Base-by-base conservation (phyloP, 208 protist genomes). In the Crithidia expoeki region DNA sequence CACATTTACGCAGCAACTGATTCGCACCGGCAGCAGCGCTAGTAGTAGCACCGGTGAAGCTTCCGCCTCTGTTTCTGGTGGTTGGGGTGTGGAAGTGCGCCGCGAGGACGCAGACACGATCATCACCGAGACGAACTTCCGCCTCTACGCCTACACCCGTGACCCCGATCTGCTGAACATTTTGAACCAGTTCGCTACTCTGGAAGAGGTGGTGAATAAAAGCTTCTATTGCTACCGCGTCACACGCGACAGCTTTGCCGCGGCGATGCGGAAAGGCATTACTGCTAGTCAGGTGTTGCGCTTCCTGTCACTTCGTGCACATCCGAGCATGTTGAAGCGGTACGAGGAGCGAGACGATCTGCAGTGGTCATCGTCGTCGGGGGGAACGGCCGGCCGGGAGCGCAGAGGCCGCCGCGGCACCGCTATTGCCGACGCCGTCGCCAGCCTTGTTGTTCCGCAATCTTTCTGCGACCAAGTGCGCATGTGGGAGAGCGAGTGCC, bases 81-180 rank as follows among this genome's bases (percentile, higher is more conserved):
- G 30, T 0, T 27, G 21, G 16, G 50, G 64, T 14, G 66, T 47
- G 11, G 60, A 56, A 16, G 55, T 94, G 30, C 88, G 90, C 11
- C 79, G 85, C 19, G 93, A 97, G 74, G 93, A 97, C 59, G 79
- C 81, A 17, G 93, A 97, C 73, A 94, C 88, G n/a, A 94, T 97
- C 67, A 90, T 97, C 52, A 95, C 93, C 21, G 90, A 97, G 64
- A 94, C 93, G 19, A 97, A 97, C 71, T 97, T 95, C 70, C 80
- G 93, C 2, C 83, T 97, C 19, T 97, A 94, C 77, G 93, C 87
- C 32, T 97, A 97, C 80, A 93, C 89, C 3, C 57, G 61, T 40
- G 91, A 91, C 66, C 47, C 66, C 25, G 88, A 93, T 25, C 71
- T 97, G 62, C 77, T 97, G 36, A 77, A 76, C 66, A 90, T 97